Base-by-base conservation (phyloP, 164 flowering plant species). In the Malania oleifera region DNA sequence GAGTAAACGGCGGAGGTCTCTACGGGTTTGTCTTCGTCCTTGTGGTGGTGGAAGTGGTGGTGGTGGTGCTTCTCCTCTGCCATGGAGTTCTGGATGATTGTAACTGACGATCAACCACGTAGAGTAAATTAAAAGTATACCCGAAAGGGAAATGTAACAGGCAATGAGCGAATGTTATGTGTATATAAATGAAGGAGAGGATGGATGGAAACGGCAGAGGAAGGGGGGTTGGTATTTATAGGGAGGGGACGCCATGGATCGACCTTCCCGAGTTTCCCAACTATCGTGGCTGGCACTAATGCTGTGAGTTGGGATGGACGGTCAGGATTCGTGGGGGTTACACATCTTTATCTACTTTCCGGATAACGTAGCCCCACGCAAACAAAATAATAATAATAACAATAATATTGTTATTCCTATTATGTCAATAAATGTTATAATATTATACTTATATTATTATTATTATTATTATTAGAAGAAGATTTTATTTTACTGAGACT, bases 1-100 rank as follows among this genome's bases (percentile, higher is more conserved):
- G 60, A 29, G 68, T 52, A 51, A 56, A 37, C 62, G 13, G 15
- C 45, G 20, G n/a, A n/a, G n/a, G 44, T 26, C 0, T 66, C 74
- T 1, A 17, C 19, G 19, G 72, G 58, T 7, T 35, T 31, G 22
- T 65, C 63, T 17, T 61, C 65, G 5, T 70, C 72, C 68, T 73
- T 73, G 67, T 57, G 77, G 26, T 46, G 50, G 74, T 67, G 69
- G 74, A 60, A 58, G 59, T 52, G 64, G 67, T 39, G 50, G 72
- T 65, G 74, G 43, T 67, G 66, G 31, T 65, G 57, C 60, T 57
- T 48, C 66, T 62, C 66, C 22, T 62, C 70, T 0, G 67, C 59
- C 70, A 70, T 66, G 44, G 57, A 7, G 55, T 43, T 45, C n/a
- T 18, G 15, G 5, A 10, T 11, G 14, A 10, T 3, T 17, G 7